Base-by-base conservation (phyloP, 2,329 filamentous ascomycete species). In the Periconia sp. region DNA sequence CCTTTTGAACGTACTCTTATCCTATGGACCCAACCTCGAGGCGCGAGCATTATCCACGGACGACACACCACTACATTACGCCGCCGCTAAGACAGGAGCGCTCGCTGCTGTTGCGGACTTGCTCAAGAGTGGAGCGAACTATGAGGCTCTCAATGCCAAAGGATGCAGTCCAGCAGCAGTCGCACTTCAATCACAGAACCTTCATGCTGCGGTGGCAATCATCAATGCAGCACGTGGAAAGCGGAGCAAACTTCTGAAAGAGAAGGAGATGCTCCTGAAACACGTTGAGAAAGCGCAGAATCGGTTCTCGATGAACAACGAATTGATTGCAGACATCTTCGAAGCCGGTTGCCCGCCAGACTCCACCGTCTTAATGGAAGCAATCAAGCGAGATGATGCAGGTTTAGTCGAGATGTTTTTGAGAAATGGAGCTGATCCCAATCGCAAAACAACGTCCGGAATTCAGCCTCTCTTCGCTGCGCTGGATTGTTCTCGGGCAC, bases 61-160 rank as follows among this genome's bases (percentile, higher is more conserved):
- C n/a, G 64, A 66, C 30, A 67, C 65, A 34, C 46, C 57, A 22
- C 55, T 69, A 4, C 65, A 67, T 41, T 67, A 67, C 26, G 65
- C 63, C 18, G 65, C 63, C 16, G 52, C 55, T 11, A 59, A 52
- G 17, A 46, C 54, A 4, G 53, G 51, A 34, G 57, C 54, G 2
- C 41, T 61, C 15, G 57, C 59, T 12, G 41, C 46, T 10, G 57
- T 65, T 3, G 52, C 54, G 18, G 43, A 46, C 7, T 35, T 68
- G 18, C 56, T 68, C 25, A 65, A 56, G 19, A 39, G 46, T 15
- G 63, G 63, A 22, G 65, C 63, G 13, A 57, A 50, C 19, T 60
- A 58, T 39, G 59, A 64, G 23, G 49, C 50, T 2, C 36, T 52
- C 11, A 54, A 65, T 30, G 13, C 31, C 2, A 36, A 56, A 32